Conservation (phyloP, 1,284 basidiomycete species). For the Ustilago vetiveriae region DNA sequence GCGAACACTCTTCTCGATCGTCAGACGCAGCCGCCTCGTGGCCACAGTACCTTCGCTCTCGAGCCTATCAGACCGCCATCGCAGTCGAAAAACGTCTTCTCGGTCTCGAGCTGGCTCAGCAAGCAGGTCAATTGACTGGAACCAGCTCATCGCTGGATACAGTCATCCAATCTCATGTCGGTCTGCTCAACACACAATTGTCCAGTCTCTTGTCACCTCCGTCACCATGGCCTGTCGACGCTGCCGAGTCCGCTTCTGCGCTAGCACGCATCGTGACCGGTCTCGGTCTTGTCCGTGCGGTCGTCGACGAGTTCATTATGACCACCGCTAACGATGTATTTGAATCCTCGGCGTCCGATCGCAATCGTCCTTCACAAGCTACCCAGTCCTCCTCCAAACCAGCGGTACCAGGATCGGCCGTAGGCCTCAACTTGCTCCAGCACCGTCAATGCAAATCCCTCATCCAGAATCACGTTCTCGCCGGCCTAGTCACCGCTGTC, state of each 20-base stretch:
- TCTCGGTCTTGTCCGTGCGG: constrained; percentile 44
- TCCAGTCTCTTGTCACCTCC: constrained; percentile 37
- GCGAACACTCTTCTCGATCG: constrained; percentile 24
- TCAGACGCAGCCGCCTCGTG: constrained; percentile 23
- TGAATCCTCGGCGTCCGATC: constrained; percentile 24
- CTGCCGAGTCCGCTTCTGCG: constrained; percentile 23
- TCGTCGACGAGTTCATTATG: constrained; percentile 46
- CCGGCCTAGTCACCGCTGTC: constrained; percentile 41
- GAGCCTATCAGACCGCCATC: constrained; percentile 50
- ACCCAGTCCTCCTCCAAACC: constrained; percentile 21
- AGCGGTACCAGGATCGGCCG: constrained; percentile 32
- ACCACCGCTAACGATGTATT: constrained; percentile 42
- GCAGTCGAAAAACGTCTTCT: constrained; percentile 51
- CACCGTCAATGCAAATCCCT: constrained; percentile 57
- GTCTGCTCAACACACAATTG: constrained; percentile 37
- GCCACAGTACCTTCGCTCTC: constrained; percentile 50
- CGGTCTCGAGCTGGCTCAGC: constrained; percentile 47
- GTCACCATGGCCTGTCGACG: constrained; percentile 32
- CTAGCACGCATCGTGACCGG: constrained; percentile 31
- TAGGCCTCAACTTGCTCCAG: constrained; percentile 50
- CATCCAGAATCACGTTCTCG: constrained; percentile 47
- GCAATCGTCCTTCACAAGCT: constrained; percentile 12
- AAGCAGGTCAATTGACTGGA: constrained; percentile 23
- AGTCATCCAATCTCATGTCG: constrained; percentile 31
- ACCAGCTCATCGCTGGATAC: constrained; percentile 19